Evolutionary conservation across 208 protist genomes (phyloP), one percentile per base, ranked within the genome.

Genomic region (Acanthamoeba triangularis): DNA sequence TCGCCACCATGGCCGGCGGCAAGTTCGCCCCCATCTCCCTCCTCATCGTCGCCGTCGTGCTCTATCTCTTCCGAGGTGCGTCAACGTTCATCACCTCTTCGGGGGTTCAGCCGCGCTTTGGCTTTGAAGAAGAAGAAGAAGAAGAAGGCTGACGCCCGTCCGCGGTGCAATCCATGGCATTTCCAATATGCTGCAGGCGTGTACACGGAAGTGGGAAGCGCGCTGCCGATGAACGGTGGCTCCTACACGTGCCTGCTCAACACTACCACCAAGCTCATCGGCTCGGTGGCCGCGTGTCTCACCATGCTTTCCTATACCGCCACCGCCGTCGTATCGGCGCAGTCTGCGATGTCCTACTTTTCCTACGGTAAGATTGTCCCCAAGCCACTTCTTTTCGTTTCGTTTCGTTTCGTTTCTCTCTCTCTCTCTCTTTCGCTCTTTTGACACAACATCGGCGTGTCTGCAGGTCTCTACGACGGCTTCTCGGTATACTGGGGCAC

Each of bases 181-280:
- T 18, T 11, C 11, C 1, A 56, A 56, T 13, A 56, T 18, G 5
- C 1, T 2, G 20, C 54, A 78, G 69, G 69, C 69, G 78, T 85
- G 78, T 98, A 98, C 94, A 87, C 41, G n/a, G 98, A 99, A 93
- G 97, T 98, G 5, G 97, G 97, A 54, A 97, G 95, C 82, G 98
- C 98, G 59, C 61, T 98, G 23, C 98, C 98, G 52, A 95, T 98
- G 33, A 98, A 99, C 94, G 98, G 98, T 28, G 98, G 98, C 4
- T 97, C 96, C 18, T 99, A 99, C 95, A 98, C 97, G 65, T 90
- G 98, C 30, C 44, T 99, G 28, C 96, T 98, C 35, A 98, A 99
- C 85, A 98, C 98, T 8, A 98, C 98, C 0, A 96, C 96, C 13
- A 98, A 99, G 84, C 80, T 90, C 35, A 72, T 97, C 23, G 97